Conservation (phyloP, 768 basidiomycete species). For the Infundibulicybe gibba region DNA sequence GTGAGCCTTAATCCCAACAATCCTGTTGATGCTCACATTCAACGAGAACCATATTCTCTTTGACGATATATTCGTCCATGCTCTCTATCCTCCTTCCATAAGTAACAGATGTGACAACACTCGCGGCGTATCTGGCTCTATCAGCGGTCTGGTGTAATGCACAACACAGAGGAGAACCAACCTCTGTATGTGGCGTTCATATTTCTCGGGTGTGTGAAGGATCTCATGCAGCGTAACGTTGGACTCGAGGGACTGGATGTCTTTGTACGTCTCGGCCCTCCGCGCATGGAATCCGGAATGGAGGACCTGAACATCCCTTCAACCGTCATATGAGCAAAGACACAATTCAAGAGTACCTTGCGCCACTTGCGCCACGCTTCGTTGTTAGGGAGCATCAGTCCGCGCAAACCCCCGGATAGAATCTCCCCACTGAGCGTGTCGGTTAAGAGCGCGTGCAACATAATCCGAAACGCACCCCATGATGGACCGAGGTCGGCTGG, state of each 20-base stretch:
- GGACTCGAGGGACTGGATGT: conserved; percentile 45
- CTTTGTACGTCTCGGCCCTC: conserved; percentile 37
- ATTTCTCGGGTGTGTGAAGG: conserved; percentile 31
- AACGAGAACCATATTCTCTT: conserved; percentile 39
- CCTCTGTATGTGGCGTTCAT: conserved; percentile 38
- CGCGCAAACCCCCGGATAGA: conserved; percentile 40
- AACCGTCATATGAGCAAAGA: not conserved
- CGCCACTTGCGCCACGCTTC: conserved; percentile 45
- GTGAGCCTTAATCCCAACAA: not conserved
- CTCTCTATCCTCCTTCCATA: conserved; percentile 40
- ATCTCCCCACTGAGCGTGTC: conserved; percentile 33
- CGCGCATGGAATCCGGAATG: conserved; percentile 39
- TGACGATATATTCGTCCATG: conserved; percentile 43
- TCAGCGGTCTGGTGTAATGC: not conserved
- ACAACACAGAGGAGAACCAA: conserved; percentile 4
- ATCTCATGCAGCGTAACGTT: conserved; percentile 39
- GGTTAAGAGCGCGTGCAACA: not conserved
- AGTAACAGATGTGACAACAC: conserved; percentile 38
- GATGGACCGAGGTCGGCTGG: conserved; percentile 43
- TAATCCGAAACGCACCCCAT: conserved; percentile 26
- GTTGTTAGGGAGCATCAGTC: conserved; percentile 39
- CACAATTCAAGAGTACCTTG: conserved; percentile 22
- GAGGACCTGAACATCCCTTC: conserved; percentile 28
- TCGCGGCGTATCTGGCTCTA: conserved; percentile 34
- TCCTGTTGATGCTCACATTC: conserved; percentile 29